phyloP scores from a whole-genome alignment of 1,139 yeast species.

The Candida sp. region DNA sequence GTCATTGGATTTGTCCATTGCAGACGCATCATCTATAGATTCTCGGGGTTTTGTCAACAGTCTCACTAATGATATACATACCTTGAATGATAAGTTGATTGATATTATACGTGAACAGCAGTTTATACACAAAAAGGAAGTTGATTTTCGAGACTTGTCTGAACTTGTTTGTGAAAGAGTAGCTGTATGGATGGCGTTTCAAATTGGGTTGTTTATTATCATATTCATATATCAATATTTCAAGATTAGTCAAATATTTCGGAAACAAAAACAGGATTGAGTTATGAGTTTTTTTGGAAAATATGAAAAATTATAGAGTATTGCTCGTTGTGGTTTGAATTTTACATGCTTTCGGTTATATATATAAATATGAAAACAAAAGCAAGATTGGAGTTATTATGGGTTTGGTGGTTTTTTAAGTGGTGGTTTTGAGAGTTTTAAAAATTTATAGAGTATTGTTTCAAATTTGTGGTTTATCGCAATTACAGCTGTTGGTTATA shows the following conservation, averaged over 20 bases:
- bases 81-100: constrained; percentile 50
- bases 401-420: too few relatives aligned
- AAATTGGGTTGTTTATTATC: constrained; percentile 50
- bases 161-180: constrained; percentile 66
- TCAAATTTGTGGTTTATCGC: too few relatives aligned
- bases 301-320: too few relatives aligned
- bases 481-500: too few relatives aligned
- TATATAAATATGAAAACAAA: too few relatives aligned
- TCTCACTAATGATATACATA: constrained; percentile 51
- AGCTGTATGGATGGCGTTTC: constrained; percentile 63
- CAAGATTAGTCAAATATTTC: constrained; percentile 60
- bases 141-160: constrained; percentile 60
- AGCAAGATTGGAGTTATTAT: too few relatives aligned
- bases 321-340: too few relatives aligned
- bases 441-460: too few relatives aligned
- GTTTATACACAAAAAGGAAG: constrained; percentile 69
- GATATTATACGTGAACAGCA: constrained; percentile 64
- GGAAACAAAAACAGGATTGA: constrained; percentile 43
- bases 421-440: too few relatives aligned
- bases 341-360: too few relatives aligned
- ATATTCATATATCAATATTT: constrained; percentile 70
- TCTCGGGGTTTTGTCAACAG: constrained; percentile 45
- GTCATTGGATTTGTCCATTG: constrained; percentile 50
- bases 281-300: too few relatives aligned
- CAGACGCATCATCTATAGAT: constrained; percentile 51